These are phyloP conservation scores for Nannochloris sp. DNA, from an alignment of 139 green algal species.

Conservation along the genomic window DNA sequence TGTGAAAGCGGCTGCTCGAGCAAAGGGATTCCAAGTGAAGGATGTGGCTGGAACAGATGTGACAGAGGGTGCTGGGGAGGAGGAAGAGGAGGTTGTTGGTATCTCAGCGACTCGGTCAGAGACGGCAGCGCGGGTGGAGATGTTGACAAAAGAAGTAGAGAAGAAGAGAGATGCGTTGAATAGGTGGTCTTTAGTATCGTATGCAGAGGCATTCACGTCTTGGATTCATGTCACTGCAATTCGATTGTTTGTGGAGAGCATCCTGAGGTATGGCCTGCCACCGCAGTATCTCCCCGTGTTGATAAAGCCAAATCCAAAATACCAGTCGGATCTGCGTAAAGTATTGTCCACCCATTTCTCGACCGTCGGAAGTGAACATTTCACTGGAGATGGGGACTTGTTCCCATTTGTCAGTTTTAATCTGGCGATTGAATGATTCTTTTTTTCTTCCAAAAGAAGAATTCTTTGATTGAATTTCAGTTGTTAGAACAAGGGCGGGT, in stretches of 20 bases:
- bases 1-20: constrained; percentile 80
- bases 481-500: too few relatives aligned
- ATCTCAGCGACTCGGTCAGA: background rate
- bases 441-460: too few relatives aligned
- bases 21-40: constrained; percentile 75
- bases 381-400: constrained; percentile 43
- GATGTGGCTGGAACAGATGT: constrained; percentile 24
- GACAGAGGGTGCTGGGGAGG: constrained; percentile 43
- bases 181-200: constrained; percentile 81
- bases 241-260: constrained; percentile 93
- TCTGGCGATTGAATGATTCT: constrained; percentile 44
- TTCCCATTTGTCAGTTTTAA: constrained; percentile 80
- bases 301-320: constrained; percentile 61
- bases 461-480: too few relatives aligned
- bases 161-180: constrained; percentile 57
- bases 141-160: constrained; percentile 53
- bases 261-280: constrained; percentile 94
- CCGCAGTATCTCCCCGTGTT: constrained; percentile 70
- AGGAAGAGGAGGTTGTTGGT: background rate
- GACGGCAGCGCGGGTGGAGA: constrained; percentile 6
- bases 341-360: constrained; percentile 33
- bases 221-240: constrained; percentile 89
- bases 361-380: constrained; percentile 18
- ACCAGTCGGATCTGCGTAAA: constrained; percentile 47
- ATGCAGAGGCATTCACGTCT: constrained; percentile 78